Evolutionary conservation across 1,284 basidiomycete genomes (phyloP), one percentile per base, ranked within the genome.

Genomic region (Boletus sp.): DNA sequence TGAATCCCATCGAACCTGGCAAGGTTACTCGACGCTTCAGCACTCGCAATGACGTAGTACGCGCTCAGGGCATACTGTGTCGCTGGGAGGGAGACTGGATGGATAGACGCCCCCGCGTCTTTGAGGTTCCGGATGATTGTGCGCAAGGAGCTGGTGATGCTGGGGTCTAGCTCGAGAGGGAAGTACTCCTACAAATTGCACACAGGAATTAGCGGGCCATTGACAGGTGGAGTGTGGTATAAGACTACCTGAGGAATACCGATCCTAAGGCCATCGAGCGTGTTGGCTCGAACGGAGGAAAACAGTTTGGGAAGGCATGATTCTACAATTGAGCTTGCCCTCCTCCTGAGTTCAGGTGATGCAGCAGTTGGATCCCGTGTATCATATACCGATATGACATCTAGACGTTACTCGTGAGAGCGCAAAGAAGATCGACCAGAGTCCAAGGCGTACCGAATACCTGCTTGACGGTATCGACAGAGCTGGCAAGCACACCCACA

Each of bases 11-110:
- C 92, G 65, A 88, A 99, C 29, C 93, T 76, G 1, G 90, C 92
- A 33, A 99, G 72, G 62, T 96, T 97, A 55, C 91, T 94, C 55
- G 90, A 90, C 0, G 94, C 95, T 64, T 99, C 96, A 0, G 96
- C 94, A 51, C 84, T 90, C 0, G 95, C 91, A 17, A 98, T 77
- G 10, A 97, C 89, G 62, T 99, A 99, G 73, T 99, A 99, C 5
- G 94, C 90, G 44, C 92, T 91, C 2, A 98, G 73, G 0, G 91
- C 89, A 57, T 87, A 88, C 1, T 70, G 72, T 0, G 91, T 90
- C 2, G 79, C 78, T 0, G 92, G 91, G 16, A 98, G 73, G 8
- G 85, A 85, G 1, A 98, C 82, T 0, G 90, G 77, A 0, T 83
- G 68, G 16, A 97, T 59, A 0, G 72, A 70, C 0, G 91, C 93